Evolutionary conservation across 108 stramenopile genomes (phyloP).

Genomic region (Nannochloropsis gaditana): DNA sequence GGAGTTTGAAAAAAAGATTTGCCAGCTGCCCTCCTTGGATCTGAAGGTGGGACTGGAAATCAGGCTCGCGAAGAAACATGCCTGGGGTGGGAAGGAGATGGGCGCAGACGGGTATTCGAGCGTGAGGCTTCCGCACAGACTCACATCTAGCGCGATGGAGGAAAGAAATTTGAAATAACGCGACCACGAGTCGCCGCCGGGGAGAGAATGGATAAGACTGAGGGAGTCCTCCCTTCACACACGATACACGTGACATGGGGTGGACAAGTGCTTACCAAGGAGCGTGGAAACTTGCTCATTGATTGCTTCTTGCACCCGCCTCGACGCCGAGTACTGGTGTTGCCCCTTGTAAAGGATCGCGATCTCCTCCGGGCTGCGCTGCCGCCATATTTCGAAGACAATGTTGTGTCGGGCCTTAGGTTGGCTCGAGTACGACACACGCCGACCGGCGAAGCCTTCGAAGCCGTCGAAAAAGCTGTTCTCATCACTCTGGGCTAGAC

Average conservation of each 20-base stretch:
- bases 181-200: not conserved
- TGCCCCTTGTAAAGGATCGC: not conserved
- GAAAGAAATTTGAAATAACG: not conserved
- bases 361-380: not conserved
- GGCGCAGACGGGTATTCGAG: not conserved
- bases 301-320: not conserved
- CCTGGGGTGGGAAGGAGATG: not conserved
- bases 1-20: not conserved
- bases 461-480: not conserved
- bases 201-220: not conserved
- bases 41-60: slow-evolving; percentile 8
- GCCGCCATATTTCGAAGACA: not conserved
- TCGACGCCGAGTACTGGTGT: not conserved
- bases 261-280: not conserved
- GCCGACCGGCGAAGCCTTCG: not conserved
- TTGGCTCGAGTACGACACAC: not conserved
- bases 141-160: too few relatives aligned
- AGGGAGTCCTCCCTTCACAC: not conserved
- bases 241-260: not conserved
- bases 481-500: not conserved
- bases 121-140: too few relatives aligned
- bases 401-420: not conserved
- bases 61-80: not conserved
- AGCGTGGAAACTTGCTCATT: not conserved
- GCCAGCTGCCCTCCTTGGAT: slow-evolving; percentile 8